Evolutionary conservation across 2,329 filamentous ascomycete genomes (phyloP), one percentile per base, ranked within the genome.

Genomic region (Dothideomycetes sp.): DNA sequence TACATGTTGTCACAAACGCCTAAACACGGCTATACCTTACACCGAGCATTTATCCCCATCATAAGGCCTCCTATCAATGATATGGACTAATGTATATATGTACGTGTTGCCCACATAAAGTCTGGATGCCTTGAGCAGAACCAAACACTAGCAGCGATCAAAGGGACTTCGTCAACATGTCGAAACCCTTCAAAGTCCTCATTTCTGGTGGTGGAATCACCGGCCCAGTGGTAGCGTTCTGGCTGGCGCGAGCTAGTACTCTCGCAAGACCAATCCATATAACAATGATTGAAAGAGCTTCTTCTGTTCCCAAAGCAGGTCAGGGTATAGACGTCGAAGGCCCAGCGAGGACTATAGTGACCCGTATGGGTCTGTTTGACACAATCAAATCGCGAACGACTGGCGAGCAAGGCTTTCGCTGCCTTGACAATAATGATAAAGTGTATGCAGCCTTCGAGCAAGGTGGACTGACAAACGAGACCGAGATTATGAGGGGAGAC

Each of bases 401-500:
- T 2, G 47, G 48, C 18, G 54, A 55, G 34, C 42, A 36, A 24
- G 54, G 52, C 14, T 49, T 55, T 19, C 39, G 44, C 4, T 40
- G 56, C n/a, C 22, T 54, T 12, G 47, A 55, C 39, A 48, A 53
- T 36, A 17, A 47, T 4, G 47, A 45, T n/a, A 38, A 46, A 48
- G 52, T 34, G 18, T 30, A 30, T 17, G 40, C 34, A 5, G 18
- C 10, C 7, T 12, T 34, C 9, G 22, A 27, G 7, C 7, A 27
- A 27, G 12, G 7, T 7, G 22, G 22, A 27, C 8, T 31, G 18
- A 19, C 32, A 10, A 33, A 32, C 15, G 15, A 19, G 14, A 18
- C 15, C 9, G 31, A 45, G 36, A 74, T 77, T 35, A 67, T 75
- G 62, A 58, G 73, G 7, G 71, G 68, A 0, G 69, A 75, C 40